phyloP scores from a whole-genome alignment of 2,329 filamentous ascomycete species.

The Trichothecium roseum region DNA sequence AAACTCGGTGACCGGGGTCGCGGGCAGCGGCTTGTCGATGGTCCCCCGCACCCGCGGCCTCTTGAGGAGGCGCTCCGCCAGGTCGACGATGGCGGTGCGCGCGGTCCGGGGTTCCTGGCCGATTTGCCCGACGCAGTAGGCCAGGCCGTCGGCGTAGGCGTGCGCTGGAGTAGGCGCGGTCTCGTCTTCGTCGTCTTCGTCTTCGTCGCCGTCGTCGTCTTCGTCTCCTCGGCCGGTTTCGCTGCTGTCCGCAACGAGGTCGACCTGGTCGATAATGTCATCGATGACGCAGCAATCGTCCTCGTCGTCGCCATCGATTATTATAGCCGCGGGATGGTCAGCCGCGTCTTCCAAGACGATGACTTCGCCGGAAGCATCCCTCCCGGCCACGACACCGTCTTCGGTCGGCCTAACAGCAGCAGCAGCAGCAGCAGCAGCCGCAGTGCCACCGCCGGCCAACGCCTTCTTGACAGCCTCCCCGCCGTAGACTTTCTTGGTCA shows the following conservation, averaged over 20 bases:
- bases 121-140: conserved; percentile 22
- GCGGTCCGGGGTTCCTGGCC: conserved; percentile 14
- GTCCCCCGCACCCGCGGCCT: neutral
- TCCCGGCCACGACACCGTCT: no score
- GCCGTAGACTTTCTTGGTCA: conserved; percentile 16
- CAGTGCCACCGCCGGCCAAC: neutral
- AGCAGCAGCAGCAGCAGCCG: no score
- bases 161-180: no score
- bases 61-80: conserved; percentile 8
- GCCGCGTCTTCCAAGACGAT: no score
- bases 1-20: conserved; percentile 11
- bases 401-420: neutral
- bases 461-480: neutral
- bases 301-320: neutral
- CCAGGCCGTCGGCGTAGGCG: conserved; percentile 15
- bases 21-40: conserved; percentile 18
- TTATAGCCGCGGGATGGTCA: no score
- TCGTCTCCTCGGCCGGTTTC: neutral
- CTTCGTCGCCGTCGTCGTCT: neutral
- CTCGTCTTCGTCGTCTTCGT: conserved; percentile 1
- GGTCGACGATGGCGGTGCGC: conserved; percentile 15
- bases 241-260: neutral
- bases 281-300: conserved; percentile 1
- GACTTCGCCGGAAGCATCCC: no score
- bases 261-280: conserved; percentile 19